Conservation (phyloP, 2,329 filamentous ascomycete genomes). For the Penicillium sp. region DNA sequence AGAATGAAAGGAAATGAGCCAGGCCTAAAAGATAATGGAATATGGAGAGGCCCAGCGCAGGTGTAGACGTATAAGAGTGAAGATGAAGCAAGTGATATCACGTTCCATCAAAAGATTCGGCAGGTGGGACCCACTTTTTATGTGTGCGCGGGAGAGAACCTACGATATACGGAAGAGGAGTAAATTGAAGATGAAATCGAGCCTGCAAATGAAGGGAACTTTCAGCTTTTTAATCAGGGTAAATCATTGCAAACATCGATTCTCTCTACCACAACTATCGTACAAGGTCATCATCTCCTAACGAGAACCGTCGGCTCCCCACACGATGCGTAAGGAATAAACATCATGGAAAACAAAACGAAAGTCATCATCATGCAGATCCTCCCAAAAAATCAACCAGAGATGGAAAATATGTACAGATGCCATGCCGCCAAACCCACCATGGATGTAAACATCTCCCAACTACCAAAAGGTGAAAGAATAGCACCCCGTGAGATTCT, state of each 20-base stretch:
- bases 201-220: background rate
- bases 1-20: background rate
- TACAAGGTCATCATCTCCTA: constrained; percentile 20
- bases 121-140: constrained; percentile 25
- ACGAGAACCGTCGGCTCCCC: constrained; percentile 8
- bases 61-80: background rate
- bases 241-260: constrained; percentile 15
- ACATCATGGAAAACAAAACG: constrained; percentile 4
- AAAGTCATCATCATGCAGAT: constrained; percentile 16
- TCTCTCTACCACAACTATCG: constrained; percentile 21
- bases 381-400: constrained; percentile 11
- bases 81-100: constrained; percentile 10
- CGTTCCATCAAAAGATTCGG: constrained; percentile 18
- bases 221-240: background rate
- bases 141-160: background rate
- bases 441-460: constrained; percentile 12
- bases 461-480: constrained; percentile 6
- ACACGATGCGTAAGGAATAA: constrained; percentile 8
- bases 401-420: constrained; percentile 25
- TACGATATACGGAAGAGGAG: background rate
- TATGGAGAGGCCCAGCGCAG: background rate
- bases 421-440: constrained; percentile 10
- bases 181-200: background rate
- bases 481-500: constrained; percentile 6
- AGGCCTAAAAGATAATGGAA: background rate